phyloP scores from a whole-genome alignment of 129 eudicot genomes.

The Solidago caesia region DNA sequence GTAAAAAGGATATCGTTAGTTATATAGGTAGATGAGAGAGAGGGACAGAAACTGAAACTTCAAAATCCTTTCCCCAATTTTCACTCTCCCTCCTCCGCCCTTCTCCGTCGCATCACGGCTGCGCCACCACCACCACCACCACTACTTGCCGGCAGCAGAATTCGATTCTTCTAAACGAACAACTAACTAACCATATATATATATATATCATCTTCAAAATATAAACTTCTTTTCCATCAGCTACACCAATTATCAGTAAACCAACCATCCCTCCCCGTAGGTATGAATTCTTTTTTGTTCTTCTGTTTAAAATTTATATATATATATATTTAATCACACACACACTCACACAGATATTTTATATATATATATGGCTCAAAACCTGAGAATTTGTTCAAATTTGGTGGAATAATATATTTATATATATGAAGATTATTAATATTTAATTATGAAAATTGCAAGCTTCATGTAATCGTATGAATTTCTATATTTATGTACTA shows the following conservation, averaged over 20 bases:
- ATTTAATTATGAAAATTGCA: conserved; percentile 3
- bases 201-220: background rate
- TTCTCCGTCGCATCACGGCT: conserved; percentile 53
- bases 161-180: background rate
- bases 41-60: background rate
- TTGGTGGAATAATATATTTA: background rate
- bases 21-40: conserved; percentile 1
- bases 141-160: background rate
- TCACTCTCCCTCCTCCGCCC: conserved; percentile 41
- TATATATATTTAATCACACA: background rate
- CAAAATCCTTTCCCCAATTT: conserved; percentile 16
- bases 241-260: conserved; percentile 21
- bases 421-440: background rate
- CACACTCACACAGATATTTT: background rate
- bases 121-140: conserved; percentile 19
- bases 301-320: background rate
- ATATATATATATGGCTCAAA: background rate
- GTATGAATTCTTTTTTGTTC: conserved; percentile 9
- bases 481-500: background rate
- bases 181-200: no score
- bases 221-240: background rate
- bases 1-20: background rate
- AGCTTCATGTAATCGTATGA: conserved; percentile 6
- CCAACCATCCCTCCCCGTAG: background rate
- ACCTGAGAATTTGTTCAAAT: conserved; percentile 3